A percentile compares a stretch with the other conserved stretches of the same genome.
Evolutionary conservation across 2,329 filamentous ascomycete species (phyloP).

Genomic region (Exophiala mesophila): DNA sequence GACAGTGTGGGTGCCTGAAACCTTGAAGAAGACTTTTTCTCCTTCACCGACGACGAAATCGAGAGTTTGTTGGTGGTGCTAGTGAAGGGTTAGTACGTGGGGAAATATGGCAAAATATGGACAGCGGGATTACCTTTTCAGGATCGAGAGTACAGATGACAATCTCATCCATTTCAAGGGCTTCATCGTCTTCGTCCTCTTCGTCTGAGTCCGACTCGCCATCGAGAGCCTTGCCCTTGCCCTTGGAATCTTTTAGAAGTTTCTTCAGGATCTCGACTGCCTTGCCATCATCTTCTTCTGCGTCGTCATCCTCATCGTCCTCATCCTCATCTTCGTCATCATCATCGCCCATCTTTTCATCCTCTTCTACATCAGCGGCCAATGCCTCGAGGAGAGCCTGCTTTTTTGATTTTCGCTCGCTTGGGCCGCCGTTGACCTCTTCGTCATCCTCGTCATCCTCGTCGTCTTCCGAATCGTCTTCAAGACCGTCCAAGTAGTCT

Average conservation of each 20-base stretch:
- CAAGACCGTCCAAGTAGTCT: conserved; percentile 34
- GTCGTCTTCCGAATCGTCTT: conserved; percentile 35
- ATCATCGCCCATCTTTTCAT: conserved; percentile 65
- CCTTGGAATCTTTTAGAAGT: conserved; percentile 46
- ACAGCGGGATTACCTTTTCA: conserved; percentile 60
- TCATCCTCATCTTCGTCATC: conserved; percentile 65
- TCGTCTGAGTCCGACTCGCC: conserved; percentile 54
- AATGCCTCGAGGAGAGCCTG: conserved; percentile 74
- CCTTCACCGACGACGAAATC: conserved; percentile 87
- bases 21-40: conserved; percentile 88
- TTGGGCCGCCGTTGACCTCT: conserved; percentile 56
- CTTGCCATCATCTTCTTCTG: conserved; percentile 48
- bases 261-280: conserved; percentile 48
- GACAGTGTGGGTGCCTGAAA: conserved; percentile 81
- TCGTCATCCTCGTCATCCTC: conserved; percentile 57
- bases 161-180: conserved; percentile 63
- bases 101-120: conserved; percentile 1
- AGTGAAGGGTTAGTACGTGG: conserved; percentile 12
- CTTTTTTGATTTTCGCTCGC: conserved; percentile 83
- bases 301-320: conserved; percentile 51
- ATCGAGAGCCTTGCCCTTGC: conserved; percentile 68
- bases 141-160: conserved; percentile 95
- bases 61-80: conserved; percentile 93
- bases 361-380: conserved; percentile 63
- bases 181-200: conserved; percentile 48